A percentile compares a stretch with the other conserved stretches of the same genome.
These are phyloP conservation scores for Huntiella moniliformis DNA, from an alignment of 2,329 filamentous ascomycete species.

Conservation along the genomic window DNA sequence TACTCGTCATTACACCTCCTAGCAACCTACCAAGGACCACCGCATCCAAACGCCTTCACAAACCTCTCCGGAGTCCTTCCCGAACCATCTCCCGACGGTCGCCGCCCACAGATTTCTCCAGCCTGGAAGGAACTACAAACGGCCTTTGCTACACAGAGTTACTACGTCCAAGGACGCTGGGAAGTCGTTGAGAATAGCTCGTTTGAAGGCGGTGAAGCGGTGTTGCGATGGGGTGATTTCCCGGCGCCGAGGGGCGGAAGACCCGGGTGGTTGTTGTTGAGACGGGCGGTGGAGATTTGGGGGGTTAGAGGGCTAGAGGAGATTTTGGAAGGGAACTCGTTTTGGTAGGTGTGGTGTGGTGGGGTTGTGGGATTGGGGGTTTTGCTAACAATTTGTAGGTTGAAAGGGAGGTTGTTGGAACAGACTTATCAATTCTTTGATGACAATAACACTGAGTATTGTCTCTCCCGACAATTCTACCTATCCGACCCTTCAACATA, in stretches of 20 bases:
- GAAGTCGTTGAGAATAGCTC: conserved; percentile 20
- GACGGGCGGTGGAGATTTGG: conserved; percentile 38
- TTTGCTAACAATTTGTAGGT: conserved; percentile 18
- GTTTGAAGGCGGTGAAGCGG: conserved; percentile 20
- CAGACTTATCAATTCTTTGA: conserved; percentile 35
- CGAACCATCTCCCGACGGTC: conserved; percentile 15
- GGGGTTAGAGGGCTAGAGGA: conserved; percentile 29
- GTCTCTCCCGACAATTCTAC: conserved; percentile 29
- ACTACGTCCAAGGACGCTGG: conserved; percentile 35
- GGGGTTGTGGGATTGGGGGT: no score
- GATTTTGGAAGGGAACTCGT: conserved; percentile 32
- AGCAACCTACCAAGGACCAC: conserved; percentile 26
- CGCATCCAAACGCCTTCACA: conserved; percentile 26
- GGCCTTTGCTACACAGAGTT: conserved; percentile 37
- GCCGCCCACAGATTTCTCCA: conserved; percentile 18
- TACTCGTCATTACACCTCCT: conserved; percentile 15
- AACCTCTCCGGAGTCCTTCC: conserved; percentile 18
- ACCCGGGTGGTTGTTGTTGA: conserved; percentile 28
- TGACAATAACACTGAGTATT: conserved; percentile 29
- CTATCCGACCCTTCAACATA: conserved; percentile 19
- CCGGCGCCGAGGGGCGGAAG: conserved; percentile 35
- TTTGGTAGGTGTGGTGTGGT: conserved; percentile 24
- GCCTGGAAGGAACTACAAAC: conserved; percentile 36
- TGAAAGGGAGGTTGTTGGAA: conserved; percentile 33
- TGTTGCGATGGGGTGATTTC: conserved; percentile 39